Evolutionary conservation across 495 filamentous ascomycete genomes (phyloP), one percentile per base, ranked within the genome.

Genomic region (Daldinia bambusicola): DNA sequence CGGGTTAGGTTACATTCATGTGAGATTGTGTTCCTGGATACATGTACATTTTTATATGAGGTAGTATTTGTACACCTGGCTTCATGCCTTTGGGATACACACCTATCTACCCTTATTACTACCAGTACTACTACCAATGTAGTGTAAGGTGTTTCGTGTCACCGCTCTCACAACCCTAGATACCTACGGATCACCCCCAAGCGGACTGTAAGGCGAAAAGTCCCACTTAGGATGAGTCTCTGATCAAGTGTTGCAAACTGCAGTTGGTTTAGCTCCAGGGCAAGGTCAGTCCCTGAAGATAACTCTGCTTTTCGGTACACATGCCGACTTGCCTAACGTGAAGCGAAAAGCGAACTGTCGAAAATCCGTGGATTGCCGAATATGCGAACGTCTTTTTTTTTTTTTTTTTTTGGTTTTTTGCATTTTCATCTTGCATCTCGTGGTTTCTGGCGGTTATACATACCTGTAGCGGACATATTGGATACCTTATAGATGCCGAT

Each of bases 161-260:
- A 71, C 68, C 68, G 63, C 68, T 70, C 40, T 70, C 62, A 52
- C 45, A 69, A 41, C 61, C 65, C 51, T 37, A 53, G 22, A 32
- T 52, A 52, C 13, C 18, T 14, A n/a, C 26, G 43, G 43, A 20
- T 52, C 48, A 52, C n/a, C n/a, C 50, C 51, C 32, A 61, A 62
- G 63, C 60, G 45, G 38, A 72, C 48, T 60, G 69, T 67, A 71
- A 60, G 69, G 63, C 69, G 34, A 61, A 63, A 70, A 14, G 69
- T 59, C 63, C 69, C 69, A 67, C 63, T 63, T 71, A 13, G 14
- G 20, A 40, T 38, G 56, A 18, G n/a, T 38, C 63, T 70, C 61
- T 55, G 56, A 61, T 48, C 41, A 1, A 53, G 14, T 13, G 50
- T 9, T n/a, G 18, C 41, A 6, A 34, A 14, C 62, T 48, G 12